These are phyloP conservation scores for Setaria viridis DNA, from an alignment of 202 grass and related monocot genomes.

Conservation along the genomic window DNA sequence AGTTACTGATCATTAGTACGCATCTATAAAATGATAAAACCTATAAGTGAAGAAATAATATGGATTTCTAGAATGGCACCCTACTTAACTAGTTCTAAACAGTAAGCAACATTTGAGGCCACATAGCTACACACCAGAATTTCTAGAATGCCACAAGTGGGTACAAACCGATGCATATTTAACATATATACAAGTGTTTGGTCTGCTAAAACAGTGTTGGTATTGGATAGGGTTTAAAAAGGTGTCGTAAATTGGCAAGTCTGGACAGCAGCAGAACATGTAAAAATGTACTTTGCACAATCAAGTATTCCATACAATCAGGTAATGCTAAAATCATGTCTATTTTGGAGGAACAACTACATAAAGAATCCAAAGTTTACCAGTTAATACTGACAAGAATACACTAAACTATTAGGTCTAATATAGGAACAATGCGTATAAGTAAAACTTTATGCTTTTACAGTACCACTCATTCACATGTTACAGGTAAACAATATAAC, in stretches of 20 bases:
- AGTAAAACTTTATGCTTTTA: background rate
- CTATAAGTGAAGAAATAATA: background rate
- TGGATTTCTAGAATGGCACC: conserved; percentile 3
- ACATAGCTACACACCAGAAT: background rate
- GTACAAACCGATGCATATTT: conserved; percentile 6
- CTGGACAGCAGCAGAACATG: conserved; percentile 8
- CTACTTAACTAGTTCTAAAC: conserved; percentile 3
- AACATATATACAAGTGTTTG: conserved; percentile 5
- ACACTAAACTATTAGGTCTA: conserved; percentile 5
- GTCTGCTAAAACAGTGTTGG: conserved; percentile 5
- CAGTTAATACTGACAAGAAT: background rate
- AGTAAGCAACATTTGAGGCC: conserved; percentile 14
- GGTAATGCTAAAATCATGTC: conserved; percentile 2
- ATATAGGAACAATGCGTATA: background rate
- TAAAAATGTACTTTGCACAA: background rate
- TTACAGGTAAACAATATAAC: background rate
- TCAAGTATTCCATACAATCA: conserved; percentile 26
- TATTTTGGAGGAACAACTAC: background rate
- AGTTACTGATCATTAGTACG: conserved; percentile 33
- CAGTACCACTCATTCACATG: background rate
- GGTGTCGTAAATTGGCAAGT: background rate
- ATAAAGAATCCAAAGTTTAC: background rate
- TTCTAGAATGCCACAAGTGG: background rate
- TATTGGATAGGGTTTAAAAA: background rate
- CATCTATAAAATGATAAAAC: background rate